These are phyloP conservation scores for Suaeda aralocaspica DNA, from an alignment of 148 eudicot genomes.

Conservation along the genomic window DNA sequence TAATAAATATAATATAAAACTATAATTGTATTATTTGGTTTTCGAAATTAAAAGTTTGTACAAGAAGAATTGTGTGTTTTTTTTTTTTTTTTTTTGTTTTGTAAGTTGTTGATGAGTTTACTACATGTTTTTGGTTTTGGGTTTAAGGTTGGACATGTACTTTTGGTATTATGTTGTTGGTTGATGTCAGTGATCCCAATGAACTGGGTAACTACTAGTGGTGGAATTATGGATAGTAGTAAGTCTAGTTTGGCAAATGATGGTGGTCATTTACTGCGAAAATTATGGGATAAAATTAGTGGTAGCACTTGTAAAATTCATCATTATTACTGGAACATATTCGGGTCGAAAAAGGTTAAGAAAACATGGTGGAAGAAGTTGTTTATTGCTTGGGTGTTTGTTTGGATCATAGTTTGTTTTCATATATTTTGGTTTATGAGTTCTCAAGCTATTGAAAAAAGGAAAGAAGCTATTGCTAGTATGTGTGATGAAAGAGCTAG, in stretches of 20 bases:
- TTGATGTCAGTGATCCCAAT: conserved; percentile 56
- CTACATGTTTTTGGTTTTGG: conserved; percentile 66
- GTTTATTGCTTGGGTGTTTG: conserved; percentile 53
- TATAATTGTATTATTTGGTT: too few relatives aligned
- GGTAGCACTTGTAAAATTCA: conserved; percentile 51
- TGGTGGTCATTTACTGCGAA: conserved; percentile 39
- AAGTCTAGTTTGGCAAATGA: conserved; percentile 43
- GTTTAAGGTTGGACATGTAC: conserved; percentile 59
- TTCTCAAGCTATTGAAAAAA: conserved; percentile 64
- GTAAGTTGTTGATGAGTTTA: conserved; percentile 62
- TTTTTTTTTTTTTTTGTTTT: not conserved
- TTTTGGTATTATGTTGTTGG: conserved; percentile 71
- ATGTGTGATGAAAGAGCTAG: conserved; percentile 99
- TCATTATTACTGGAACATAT: conserved; percentile 41
- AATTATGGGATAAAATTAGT: conserved; percentile 46
- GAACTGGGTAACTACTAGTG: conserved; percentile 63
- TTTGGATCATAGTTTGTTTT: conserved; percentile 42
- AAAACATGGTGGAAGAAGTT: conserved; percentile 65
- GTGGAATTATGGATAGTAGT: conserved; percentile 50
- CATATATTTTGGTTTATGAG: conserved; percentile 53
- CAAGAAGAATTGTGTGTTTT: too few relatives aligned
- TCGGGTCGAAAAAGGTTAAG: conserved; percentile 49
- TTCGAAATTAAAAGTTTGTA: too few relatives aligned
- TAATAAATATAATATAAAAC: too few relatives aligned
- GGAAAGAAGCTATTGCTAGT: conserved; percentile 76